Conservation (phyloP, 495 filamentous ascomycete genomes). For the Halenospora varia region DNA sequence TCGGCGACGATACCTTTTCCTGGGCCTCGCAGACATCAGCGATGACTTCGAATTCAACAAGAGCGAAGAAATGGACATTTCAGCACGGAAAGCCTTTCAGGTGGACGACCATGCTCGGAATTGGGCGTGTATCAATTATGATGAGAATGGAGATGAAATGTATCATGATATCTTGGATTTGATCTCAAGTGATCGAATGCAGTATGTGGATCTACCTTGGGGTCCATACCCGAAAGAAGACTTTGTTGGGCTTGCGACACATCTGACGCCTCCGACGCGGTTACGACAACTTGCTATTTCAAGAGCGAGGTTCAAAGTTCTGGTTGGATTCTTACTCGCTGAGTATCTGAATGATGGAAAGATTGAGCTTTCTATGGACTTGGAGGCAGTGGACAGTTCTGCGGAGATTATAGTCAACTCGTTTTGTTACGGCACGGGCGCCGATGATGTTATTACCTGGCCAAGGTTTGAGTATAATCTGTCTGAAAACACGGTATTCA, state of each 20-base stretch:
- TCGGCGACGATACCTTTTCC: neutral
- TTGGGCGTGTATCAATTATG: neutral
- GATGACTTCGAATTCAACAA: neutral
- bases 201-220: neutral
- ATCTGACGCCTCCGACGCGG: neutral
- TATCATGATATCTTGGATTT: neutral
- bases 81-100: neutral
- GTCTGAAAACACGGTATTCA: neutral
- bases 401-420: neutral
- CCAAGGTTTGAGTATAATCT: neutral
- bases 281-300: neutral
- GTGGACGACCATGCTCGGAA: neutral
- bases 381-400: neutral
- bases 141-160: neutral
- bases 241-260: neutral
- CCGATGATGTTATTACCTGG: neutral
- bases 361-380: neutral
- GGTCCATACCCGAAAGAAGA: neutral
- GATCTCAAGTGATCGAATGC: neutral
- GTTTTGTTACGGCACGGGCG: neutral
- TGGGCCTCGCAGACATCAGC: neutral
- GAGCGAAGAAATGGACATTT: neutral
- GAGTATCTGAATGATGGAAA: neutral
- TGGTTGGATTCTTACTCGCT: neutral
- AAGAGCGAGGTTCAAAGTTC: neutral